These are phyloP conservation scores for Neurospora sp. DNA, from an alignment of 495 filamentous ascomycete species.

Conservation along the genomic window DNA sequence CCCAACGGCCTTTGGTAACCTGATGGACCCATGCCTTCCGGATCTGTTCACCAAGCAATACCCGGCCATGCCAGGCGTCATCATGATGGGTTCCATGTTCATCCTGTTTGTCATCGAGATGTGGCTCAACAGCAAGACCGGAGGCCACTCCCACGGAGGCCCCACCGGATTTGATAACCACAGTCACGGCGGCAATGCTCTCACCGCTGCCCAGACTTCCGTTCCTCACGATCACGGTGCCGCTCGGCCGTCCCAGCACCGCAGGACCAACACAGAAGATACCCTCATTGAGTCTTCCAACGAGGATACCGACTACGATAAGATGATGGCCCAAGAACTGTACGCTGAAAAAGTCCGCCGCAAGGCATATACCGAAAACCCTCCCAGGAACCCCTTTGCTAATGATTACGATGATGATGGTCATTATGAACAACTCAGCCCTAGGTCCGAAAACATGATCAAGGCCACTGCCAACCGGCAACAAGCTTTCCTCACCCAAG, in stretches of 20 bases:
- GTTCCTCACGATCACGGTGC: not conserved
- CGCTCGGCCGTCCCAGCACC: slow-evolving; percentile 13
- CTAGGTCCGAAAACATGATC: slow-evolving; percentile 36
- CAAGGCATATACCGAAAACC: not conserved
- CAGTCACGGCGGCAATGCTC: slow-evolving; percentile 7
- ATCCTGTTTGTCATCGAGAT: slow-evolving; percentile 46
- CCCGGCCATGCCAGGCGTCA: slow-evolving; percentile 49
- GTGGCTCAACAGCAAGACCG: slow-evolving; percentile 41
- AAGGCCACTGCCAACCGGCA: slow-evolving; percentile 8
- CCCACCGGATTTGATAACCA: slow-evolving; percentile 29
- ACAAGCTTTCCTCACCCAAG: not conserved
- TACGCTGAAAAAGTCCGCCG: slow-evolving; percentile 21
- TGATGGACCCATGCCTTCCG: slow-evolving; percentile 49
- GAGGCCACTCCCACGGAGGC: slow-evolving; percentile 41
- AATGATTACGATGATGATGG: slow-evolving; percentile 12
- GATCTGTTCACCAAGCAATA: slow-evolving; percentile 44
- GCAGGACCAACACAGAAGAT: slow-evolving; percentile 18
- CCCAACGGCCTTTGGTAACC: slow-evolving; percentile 45
- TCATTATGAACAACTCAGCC: slow-evolving; percentile 5
- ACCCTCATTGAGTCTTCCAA: slow-evolving; percentile 17
- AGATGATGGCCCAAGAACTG: slow-evolving; percentile 29
- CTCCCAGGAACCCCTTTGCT: slow-evolving; percentile 10
- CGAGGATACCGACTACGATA: slow-evolving; percentile 29
- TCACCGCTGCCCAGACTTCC: not conserved
- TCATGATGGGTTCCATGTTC: slow-evolving; percentile 49